Conservation (phyloP, 306 rosid species). For the Carpinus fangiana region DNA sequence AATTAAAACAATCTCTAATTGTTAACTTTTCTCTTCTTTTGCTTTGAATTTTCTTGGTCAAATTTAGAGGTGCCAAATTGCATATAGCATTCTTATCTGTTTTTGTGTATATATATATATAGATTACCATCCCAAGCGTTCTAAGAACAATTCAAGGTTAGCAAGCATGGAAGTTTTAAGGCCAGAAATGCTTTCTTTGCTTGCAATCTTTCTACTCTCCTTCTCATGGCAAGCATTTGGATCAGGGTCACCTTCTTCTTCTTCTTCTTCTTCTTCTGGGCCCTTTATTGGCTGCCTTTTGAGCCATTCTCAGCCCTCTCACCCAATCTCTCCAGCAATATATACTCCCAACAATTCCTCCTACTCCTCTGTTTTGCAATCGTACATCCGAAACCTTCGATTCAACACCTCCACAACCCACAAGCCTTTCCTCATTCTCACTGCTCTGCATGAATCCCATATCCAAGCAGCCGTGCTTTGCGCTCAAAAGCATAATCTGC, state of each 20-base stretch:
- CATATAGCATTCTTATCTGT: too few species aligned
- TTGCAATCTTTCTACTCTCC: slow-evolving; percentile 7
- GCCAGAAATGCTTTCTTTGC: background rate
- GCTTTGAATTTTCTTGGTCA: background rate
- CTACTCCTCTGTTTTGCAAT: slow-evolving; percentile 45
- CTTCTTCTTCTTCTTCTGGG: slow-evolving; percentile 7
- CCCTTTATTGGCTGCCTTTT: slow-evolving; percentile 50
- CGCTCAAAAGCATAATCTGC: slow-evolving; percentile 48
- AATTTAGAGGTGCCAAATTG: too few species aligned
- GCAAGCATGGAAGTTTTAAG: background rate
- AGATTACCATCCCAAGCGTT: background rate
- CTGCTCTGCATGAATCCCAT: slow-evolving; percentile 60
- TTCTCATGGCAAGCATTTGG: slow-evolving; percentile 21
- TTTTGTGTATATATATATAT: too few species aligned
- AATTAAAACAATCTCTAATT: background rate
- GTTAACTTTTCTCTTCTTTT: background rate
- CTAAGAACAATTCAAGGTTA: background rate
- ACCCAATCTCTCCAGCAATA: slow-evolving; percentile 54
- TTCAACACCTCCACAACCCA: slow-evolving; percentile 55
- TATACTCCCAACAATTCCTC: slow-evolving; percentile 46
- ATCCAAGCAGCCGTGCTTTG: slow-evolving; percentile 50
- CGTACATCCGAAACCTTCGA: slow-evolving; percentile 58
- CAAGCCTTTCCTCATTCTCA: slow-evolving; percentile 60
- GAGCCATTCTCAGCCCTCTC: slow-evolving; percentile 39
- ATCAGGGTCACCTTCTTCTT: background rate